Base-by-base conservation (phyloP, 495 filamentous ascomycete species). In the Aspergillus sclerotiicarbonarius region DNA sequence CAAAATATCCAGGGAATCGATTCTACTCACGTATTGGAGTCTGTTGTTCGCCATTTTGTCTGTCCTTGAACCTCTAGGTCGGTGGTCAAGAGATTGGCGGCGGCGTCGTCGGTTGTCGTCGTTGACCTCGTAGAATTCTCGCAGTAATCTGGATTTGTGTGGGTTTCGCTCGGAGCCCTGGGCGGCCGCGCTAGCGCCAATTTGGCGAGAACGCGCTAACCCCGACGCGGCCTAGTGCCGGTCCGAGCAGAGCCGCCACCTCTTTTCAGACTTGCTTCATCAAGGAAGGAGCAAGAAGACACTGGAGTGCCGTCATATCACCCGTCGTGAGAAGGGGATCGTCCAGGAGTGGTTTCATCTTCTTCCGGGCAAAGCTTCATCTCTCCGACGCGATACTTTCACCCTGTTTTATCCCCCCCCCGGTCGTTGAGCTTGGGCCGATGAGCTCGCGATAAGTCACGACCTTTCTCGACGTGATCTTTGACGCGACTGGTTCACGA, bases 1-100 rank as follows among this genome's bases (percentile, higher is more conserved):
- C 58, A 16, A 18, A 15, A 41, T 8, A 20, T 35, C 49, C 51
- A 39, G 18, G 54, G 32, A 33, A 51, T 56, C 15, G 30, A 16
- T 47, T 21, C 45, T 56, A 80, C 86, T 82, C 75, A 89, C 87
- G 79, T 87, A 90, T 75, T 84, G 85, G 69, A 90, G 75, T 84
- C 87, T 86, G 68, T 81, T 84, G 72, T 83, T 84, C 70, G 79
- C 67, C 85, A 88, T 89, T 74, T 74, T 83, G 79, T 74, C 74
- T 73, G 75, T 78, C 66, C 65, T 75, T 76, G 73, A 71, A 71
- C 68, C 71, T 77, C 62, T 67, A 64, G 58, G 64, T 58, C 62
- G 67, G 62, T 75, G 69, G 69, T 76, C 73, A 76, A 72, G 71
- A 68, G 69, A 62, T 68, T 61, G 67, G 59, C 67, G 76, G 75